Evolutionary conservation across 768 basidiomycete genomes (phyloP), one percentile per base, ranked within the genome.

Genomic region (Suillus occidentalis): DNA sequence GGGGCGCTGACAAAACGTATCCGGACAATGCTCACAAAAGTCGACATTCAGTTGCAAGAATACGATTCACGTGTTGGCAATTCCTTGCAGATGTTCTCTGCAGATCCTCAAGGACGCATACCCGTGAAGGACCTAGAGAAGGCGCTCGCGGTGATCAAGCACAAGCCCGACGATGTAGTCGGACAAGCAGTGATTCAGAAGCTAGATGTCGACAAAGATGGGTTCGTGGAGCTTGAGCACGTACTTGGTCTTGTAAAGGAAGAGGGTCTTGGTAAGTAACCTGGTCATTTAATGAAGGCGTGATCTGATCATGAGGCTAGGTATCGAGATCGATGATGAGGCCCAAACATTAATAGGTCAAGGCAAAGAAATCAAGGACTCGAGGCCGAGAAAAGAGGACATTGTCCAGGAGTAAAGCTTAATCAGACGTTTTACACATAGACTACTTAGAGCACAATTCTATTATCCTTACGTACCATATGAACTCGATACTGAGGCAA

Each of bases 1-100:
- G 91, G 84, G 71, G 92, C 90, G n/a, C 82, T 99, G 65, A 95
- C 95, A 65, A 97, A 98, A 81, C 93, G 95, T 58, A 96, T 99
- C 76, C 91, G 94, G 62, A 84, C 87, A 28, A 98, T 99, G 95
- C 85, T 99, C 56, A 94, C 89, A 69, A 97, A 97, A 82, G 90
- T 99, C 75, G 97, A 99, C 79, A 76, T 83, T 40, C 97, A 99
- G 74, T 84, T 99, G 16, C 87, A 92, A 70, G 94, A 89, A 66
- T 99, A 99, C 78, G 97, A 99, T 76, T 82, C 83, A 50, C 90
- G 91, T 65, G 93, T 96, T 39, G 93, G 92, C 49, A 88, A 82
- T 67, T 91, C 91, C 39, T 82, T 95, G 61, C 92, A 95, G 76
- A 87, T 93, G 84, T 94, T 95, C 68, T 90, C 89, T 64, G 87